Base-by-base conservation (phyloP, 2,329 filamentous ascomycete genomes). In the Aphanocladium album region DNA sequence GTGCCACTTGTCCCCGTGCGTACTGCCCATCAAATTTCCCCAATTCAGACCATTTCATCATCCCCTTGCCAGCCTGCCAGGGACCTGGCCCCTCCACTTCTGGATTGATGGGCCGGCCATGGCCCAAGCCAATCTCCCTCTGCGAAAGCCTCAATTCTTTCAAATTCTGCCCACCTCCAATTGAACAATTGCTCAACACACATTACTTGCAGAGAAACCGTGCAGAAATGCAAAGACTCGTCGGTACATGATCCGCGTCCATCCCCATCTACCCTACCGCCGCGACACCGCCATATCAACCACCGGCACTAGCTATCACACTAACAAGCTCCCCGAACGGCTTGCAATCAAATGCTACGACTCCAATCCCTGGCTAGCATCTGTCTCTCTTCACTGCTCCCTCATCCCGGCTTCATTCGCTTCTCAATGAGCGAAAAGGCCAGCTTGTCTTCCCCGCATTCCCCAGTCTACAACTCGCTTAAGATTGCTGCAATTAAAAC, bases 11-110 rank as follows among this genome's bases (percentile, higher is more conserved):
- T 17, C n/a, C 46, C 5, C 41, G 46, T 49, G 23, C 19, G 19
- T 49, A 46, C 43, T 19, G 43, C 46, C 55, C 46, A 58, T 58
- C 56, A 58, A 58, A 58, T 58, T 52, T 58, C 56, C 56, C 53
- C 47, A 51, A 51, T 52, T 58, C 56, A n/a, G 33, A 45, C 37
- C 47, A 58, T 45, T 52, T 52, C 45, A 23, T 51, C 46, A 43
- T 51, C 17, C 47, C 46, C 55, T 57, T 37, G 30, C 19, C 27
- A 5, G 19, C 16, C 17, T 17, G 37, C 14, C 47, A 51, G 56
- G 55, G 35, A 58, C 35, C 46, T 35, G 46, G 25, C 45, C 55
- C 41, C 43, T 57, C 45, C 55, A 39, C 55, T 21, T 19, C 33
- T 37, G 45, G 12, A 23, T 30, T 17, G 33, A 23, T 37, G 19